Percentiles rank a stretch among this genome's conserved stretches.
These are phyloP conservation scores for Pythium monospermum DNA, from an alignment of 352 stramenopile genomes.

Conservation along the genomic window DNA sequence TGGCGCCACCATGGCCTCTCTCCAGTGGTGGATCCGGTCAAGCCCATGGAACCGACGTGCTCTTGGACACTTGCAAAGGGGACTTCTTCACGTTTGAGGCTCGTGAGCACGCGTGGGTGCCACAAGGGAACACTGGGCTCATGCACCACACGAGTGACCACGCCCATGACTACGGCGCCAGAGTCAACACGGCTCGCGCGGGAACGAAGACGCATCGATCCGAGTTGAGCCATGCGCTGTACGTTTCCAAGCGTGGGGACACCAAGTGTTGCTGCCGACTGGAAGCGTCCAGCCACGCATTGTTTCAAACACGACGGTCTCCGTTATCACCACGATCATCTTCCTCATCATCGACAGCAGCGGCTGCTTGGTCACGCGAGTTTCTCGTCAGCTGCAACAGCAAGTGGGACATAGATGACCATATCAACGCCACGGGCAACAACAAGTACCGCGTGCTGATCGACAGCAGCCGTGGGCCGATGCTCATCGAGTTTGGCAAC, in stretches of 20 bases:
- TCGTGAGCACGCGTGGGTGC: conserved; percentile 37
- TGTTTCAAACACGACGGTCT: no score
- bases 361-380: conserved; percentile 28
- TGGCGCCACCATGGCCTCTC: conserved; percentile 27
- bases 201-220: conserved; percentile 36
- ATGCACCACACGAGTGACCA: conserved; percentile 61
- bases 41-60: conserved; percentile 25
- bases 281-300: conserved; percentile 38
- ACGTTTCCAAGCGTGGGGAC: conserved; percentile 51
- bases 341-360: no score
- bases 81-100: conserved; percentile 61
- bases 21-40: no score
- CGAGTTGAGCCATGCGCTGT: conserved; percentile 36
- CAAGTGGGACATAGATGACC: conserved; percentile 75
- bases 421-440: conserved; percentile 58
- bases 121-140: conserved; percentile 73
- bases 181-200: conserved; percentile 56
- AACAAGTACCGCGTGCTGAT: conserved; percentile 80
- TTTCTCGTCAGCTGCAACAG: conserved; percentile 70
- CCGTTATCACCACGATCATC: no score
- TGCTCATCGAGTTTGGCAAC: conserved; percentile 84
- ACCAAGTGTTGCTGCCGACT: conserved; percentile 62
- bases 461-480: conserved; percentile 64
- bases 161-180: conserved; percentile 46
- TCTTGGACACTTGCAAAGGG: conserved; percentile 66